A percentile compares a stretch with the other conserved stretches of the same genome.
Evolutionary conservation across 2,329 filamentous ascomycete species (phyloP).

Genomic region (Beauveria sp.): DNA sequence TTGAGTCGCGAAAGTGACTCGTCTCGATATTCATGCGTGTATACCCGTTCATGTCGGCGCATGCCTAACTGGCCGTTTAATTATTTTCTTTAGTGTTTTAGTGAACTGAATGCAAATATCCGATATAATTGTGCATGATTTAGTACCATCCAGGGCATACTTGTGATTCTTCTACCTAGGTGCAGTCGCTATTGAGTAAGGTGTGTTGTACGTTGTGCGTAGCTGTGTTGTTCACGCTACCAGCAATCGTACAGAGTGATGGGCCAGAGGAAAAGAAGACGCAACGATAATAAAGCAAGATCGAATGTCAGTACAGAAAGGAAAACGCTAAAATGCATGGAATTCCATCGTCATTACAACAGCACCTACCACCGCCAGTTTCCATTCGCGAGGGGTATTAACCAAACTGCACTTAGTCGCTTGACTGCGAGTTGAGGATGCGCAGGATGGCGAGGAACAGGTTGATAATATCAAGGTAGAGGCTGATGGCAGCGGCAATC

Average conservation of each 20-base stretch:
- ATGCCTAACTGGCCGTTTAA: conserved; percentile 21
- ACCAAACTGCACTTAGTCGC: conserved; percentile 56
- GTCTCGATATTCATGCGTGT: background rate
- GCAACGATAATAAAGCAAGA: background rate
- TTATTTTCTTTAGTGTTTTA: conserved; percentile 43
- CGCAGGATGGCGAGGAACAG: conserved; percentile 91
- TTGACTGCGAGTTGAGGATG: conserved; percentile 91
- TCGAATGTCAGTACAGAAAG: background rate
- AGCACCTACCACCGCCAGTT: background rate
- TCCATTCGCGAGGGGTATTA: background rate
- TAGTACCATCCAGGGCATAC: background rate
- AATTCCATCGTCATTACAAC: background rate
- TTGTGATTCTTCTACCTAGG: background rate
- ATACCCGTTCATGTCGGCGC: conserved; percentile 2
- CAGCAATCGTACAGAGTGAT: background rate
- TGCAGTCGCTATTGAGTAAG: background rate
- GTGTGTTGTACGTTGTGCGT: background rate
- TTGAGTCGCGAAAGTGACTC: conserved; percentile 1
- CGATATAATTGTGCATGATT: conserved; percentile 29
- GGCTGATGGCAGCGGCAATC: conserved; percentile 87
- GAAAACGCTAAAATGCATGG: background rate
- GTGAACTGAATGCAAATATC: conserved; percentile 58
- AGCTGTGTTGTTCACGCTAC: background rate
- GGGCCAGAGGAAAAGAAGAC: background rate
- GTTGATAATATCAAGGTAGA: conserved; percentile 96